phyloP scores from a whole-genome alignment of 148 eudicot genomes.

The Heliamphora exappendiculata region DNA sequence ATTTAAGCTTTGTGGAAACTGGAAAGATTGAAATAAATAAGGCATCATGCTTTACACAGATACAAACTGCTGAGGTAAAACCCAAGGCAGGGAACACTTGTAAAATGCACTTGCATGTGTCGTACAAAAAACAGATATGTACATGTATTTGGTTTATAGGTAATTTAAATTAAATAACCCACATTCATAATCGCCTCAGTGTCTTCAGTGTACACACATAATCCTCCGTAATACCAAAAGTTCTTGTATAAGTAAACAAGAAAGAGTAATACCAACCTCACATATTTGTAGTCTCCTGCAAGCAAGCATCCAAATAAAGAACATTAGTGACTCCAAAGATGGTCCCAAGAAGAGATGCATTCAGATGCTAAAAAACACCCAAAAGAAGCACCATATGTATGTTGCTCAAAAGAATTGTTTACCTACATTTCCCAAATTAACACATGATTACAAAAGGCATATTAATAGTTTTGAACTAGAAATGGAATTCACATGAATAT shows the following conservation, averaged over 20 bases:
- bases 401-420: not conserved
- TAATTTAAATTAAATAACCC: not conserved
- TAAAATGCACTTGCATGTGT: not conserved
- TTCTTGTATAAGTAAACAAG: not conserved
- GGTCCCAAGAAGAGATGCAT: not conserved
- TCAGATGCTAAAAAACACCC: not conserved
- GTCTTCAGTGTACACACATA: not conserved
- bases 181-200: not conserved
- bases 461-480: not conserved
- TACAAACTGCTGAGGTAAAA: not conserved
- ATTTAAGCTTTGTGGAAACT: not conserved
- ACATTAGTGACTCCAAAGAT: conserved; percentile 8
- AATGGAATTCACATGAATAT: not conserved
- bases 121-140: not conserved
- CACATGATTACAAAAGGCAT: not conserved
- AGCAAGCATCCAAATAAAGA: conserved; percentile 13
- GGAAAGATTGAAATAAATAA: not conserved
- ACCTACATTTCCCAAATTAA: not conserved
- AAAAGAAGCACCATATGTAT: not conserved
- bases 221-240: not conserved
- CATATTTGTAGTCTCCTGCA: conserved; percentile 96
- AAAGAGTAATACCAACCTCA: conserved; percentile 43
- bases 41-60: not conserved
- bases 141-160: not conserved
- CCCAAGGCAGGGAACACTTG: not conserved